phyloP scores from a whole-genome alignment of 805 yeast species.

The Candida ponderosae region DNA sequence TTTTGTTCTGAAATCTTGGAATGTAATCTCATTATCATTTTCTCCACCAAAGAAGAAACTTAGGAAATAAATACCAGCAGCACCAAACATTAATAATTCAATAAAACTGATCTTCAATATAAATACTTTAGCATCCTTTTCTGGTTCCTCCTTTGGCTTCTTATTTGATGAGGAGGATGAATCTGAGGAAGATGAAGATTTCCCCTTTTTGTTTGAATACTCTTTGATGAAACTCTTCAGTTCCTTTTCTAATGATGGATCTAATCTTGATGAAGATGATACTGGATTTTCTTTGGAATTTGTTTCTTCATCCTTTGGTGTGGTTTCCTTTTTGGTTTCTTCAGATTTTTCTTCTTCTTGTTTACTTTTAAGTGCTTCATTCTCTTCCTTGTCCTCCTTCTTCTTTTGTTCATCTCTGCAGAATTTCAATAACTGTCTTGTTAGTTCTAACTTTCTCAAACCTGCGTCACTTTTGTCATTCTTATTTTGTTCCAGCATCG shows the following conservation, averaged over 20 bases:
- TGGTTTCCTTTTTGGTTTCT: too few species aligned
- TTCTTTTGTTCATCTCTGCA: neutral
- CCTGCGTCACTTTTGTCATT: neutral
- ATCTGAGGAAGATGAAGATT: neutral
- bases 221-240: neutral
- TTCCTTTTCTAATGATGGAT: neutral
- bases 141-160: constrained; percentile 11
- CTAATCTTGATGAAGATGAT: neutral
- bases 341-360: too few species aligned
- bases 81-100: constrained; percentile 24
- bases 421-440: neutral
- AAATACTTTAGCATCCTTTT: constrained; percentile 23
- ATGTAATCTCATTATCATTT: constrained; percentile 57
- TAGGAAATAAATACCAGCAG: constrained; percentile 23
- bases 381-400: neutral
- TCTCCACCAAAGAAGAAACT: constrained; percentile 21
- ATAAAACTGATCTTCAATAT: constrained; percentile 25
- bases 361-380: too few species aligned
- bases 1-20: constrained; percentile 82
- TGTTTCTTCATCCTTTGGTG: too few species aligned
- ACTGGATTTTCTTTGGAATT: neutral
- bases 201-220: neutral
- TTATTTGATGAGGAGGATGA: neutral
- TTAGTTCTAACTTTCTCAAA: neutral
- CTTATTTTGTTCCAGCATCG: neutral